Evolutionary conservation across 2,329 filamentous ascomycete genomes (phyloP), one percentile per base, ranked within the genome.

Genomic region (Fusarium palustre): DNA sequence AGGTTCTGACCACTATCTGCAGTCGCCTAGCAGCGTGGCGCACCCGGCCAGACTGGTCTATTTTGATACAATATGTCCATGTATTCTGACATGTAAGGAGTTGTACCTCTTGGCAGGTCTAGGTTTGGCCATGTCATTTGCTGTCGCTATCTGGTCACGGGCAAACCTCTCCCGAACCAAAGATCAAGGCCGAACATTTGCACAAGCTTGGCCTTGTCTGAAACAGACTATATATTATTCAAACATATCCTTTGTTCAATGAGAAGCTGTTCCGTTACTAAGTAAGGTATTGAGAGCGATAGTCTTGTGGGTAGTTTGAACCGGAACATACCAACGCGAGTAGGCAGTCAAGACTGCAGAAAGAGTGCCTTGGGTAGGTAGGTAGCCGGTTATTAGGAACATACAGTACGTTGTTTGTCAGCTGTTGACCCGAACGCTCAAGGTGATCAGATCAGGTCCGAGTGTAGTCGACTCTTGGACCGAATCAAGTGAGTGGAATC

Each of bases 11-110:
- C 41, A 12, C 25, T 36, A 48, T 47, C 30, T 34, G 25, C 36
- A 30, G 64, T 53, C 56, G 71, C 68, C 70, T 50, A 70, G 68
- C 57, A 66, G 60, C 34, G 66, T 73, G 66, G 66, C 68, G 63
- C 55, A 47, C 22, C 36, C 57, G 66, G 55, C 68, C 50, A 73
- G 70, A 73, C 70, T 56, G 55, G 69, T 71, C 70, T 59, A 52
- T 48, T 55, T 28, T 20, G 66, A 48, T 48, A 33, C 46, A 42
- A 55, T 20, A 36, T 38, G 55, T 31, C 41, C 30, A 46, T 30
- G 28, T 34, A 25, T 50, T 41, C 25, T 39, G 10, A 16, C 48
- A 39, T 50, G n/a, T 39, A 38, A 50, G 33, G 9, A 46, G 11
- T 12, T 46, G 25, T 30, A 30, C 25, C 18, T 46, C 30, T 22